phyloP scores from a whole-genome alignment of 805 yeast genomes.

The Starmerella stigmatis region DNA sequence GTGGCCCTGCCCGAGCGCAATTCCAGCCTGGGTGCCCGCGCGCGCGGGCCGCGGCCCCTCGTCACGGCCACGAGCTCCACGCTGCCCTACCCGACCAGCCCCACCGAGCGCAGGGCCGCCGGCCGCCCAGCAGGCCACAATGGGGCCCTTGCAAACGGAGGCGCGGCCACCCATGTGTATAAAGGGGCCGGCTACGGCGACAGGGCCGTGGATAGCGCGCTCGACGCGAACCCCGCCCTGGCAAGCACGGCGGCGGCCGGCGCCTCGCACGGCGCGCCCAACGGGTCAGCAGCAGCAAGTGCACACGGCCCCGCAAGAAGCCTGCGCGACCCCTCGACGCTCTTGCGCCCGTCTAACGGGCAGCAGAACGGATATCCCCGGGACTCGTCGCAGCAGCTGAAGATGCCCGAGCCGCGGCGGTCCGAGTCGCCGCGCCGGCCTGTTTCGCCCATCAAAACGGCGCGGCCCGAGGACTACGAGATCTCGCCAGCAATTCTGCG shows the following conservation, averaged over 20 bases:
- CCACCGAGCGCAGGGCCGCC: not conserved
- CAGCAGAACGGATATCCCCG: constrained; percentile 1
- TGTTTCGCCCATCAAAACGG: not conserved
- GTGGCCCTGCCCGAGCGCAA: constrained; percentile 7
- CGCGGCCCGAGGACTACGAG: constrained; percentile 9
- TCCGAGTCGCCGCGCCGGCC: constrained; percentile 3
- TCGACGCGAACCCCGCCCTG: too few species aligned
- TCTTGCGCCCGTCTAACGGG: too few species aligned
- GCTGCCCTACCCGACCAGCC: constrained; percentile 12
- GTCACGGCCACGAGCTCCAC: not conserved
- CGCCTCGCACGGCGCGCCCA: not conserved
- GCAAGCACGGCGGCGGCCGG: too few species aligned
- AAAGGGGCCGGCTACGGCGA: too few species aligned
- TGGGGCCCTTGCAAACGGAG: too few species aligned
- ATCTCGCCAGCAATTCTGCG: constrained; percentile 16
- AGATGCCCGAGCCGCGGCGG: constrained; percentile 10
- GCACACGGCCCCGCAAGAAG: too few species aligned
- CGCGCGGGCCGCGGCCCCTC: not conserved
- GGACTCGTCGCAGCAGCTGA: not conserved
- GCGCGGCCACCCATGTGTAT: too few species aligned
- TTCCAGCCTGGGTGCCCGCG: not conserved
- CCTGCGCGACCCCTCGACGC: too few species aligned
- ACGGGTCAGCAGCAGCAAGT: too few species aligned
- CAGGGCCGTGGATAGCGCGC: too few species aligned
- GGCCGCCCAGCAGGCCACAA: not conserved